A percentile compares a stretch with the other conserved stretches of the same genome.
These are phyloP conservation scores for Chenopodium suecicum DNA, from an alignment of 148 eudicot species.

Conservation along the genomic window DNA sequence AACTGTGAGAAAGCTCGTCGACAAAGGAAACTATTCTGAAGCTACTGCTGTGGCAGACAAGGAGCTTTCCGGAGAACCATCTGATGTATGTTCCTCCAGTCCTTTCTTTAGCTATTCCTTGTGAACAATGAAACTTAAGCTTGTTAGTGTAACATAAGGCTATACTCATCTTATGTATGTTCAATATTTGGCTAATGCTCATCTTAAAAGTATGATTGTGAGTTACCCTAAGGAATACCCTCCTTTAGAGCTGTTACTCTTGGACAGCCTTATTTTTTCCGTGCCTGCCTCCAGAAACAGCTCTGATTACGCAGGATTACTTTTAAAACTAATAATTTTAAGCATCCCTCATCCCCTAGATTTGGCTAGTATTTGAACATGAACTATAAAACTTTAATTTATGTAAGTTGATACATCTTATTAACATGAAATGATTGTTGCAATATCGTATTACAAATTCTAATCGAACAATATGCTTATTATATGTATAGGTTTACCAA, in stretches of 20 bases:
- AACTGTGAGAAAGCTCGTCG: constrained; percentile 66
- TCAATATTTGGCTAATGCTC: neutral
- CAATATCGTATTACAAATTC: neutral
- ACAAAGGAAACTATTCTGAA: constrained; percentile 59
- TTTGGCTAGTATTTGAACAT: neutral
- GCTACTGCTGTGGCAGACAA: constrained; percentile 61
- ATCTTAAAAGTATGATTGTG: neutral
- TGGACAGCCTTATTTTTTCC: too few relatives aligned
- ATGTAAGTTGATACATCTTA: neutral
- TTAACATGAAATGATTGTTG: neutral
- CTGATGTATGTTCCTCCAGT: constrained; percentile 50
- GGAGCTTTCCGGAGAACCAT: constrained; percentile 47
- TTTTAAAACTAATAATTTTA: neutral
- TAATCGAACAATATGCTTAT: neutral
- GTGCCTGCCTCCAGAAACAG: neutral
- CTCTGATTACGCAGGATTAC: neutral
- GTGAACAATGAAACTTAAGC: neutral
- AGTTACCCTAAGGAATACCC: neutral
- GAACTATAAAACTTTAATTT: neutral
- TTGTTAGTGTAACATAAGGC: neutral
- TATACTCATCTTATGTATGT: constrained; percentile 1
- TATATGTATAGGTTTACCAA: constrained; percentile 65
- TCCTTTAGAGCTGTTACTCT: neutral
- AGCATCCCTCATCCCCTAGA: neutral
- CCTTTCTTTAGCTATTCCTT: neutral